These are phyloP conservation scores for Apiospora marii DNA, from an alignment of 2,329 filamentous ascomycete genomes.

Conservation along the genomic window DNA sequence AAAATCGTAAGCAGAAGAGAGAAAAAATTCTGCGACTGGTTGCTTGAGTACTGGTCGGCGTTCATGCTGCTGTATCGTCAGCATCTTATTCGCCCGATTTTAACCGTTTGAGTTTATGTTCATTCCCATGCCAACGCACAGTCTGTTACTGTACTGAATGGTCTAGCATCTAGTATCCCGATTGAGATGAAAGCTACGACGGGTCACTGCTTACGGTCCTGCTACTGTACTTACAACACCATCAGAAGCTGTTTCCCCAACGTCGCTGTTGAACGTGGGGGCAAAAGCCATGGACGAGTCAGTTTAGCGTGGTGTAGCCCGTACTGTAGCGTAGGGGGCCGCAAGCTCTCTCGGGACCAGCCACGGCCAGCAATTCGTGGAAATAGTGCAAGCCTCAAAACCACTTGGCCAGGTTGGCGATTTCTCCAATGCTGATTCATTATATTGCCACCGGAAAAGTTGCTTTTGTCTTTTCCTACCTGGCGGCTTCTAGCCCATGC, in stretches of 20 bases:
- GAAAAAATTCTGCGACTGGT: background rate
- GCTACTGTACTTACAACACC: background rate
- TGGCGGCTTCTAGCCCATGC: background rate
- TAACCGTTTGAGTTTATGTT: background rate
- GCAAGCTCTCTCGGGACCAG: conserved; percentile 12
- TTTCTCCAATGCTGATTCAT: conserved; percentile 3
- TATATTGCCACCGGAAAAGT: background rate
- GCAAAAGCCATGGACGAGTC: background rate
- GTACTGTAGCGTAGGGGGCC: background rate
- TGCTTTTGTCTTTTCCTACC: background rate
- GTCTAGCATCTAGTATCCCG: too few species aligned
- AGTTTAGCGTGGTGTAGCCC: background rate
- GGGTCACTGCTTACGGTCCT: background rate
- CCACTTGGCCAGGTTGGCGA: background rate
- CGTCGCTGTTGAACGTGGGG: conserved; percentile 11
- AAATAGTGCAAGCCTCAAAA: conserved; percentile 5
- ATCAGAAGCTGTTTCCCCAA: background rate
- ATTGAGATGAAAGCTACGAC: background rate
- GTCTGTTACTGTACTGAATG: background rate
- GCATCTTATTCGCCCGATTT: background rate
- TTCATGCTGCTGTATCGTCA: background rate
- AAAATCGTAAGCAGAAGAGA: background rate
- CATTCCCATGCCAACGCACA: background rate
- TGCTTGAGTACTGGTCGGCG: background rate
- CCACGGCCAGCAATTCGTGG: background rate